Conservation (phyloP, 148 eudicot genomes). For the Fagopyrum tataricum region DNA sequence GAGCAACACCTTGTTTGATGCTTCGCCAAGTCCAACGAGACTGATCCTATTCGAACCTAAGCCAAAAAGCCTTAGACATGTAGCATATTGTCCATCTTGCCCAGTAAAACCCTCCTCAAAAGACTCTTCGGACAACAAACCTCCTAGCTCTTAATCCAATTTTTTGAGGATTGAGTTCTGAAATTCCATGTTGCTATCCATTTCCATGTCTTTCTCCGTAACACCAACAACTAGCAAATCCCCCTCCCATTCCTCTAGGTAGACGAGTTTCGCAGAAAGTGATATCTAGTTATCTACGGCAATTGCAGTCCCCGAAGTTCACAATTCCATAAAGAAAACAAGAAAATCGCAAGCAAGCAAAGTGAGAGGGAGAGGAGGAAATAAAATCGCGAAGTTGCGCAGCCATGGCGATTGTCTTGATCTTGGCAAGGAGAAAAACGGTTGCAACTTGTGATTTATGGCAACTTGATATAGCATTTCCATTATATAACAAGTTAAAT, state of each 20-base stretch:
- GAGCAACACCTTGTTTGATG: conserved; percentile 52
- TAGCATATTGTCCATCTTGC: conserved; percentile 67
- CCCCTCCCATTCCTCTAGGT: conserved; percentile 25
- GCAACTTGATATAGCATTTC: no score
- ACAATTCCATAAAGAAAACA: background rate
- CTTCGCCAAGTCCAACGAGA: conserved; percentile 80
- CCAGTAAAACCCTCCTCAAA: conserved; percentile 86
- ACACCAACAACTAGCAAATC: no score
- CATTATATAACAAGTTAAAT: no score
- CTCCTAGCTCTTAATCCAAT: no score
- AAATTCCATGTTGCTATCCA: no score
- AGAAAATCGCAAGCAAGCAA: background rate
- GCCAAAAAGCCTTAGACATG: conserved; percentile 73
- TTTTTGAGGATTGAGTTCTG: no score
- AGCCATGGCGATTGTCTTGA: conserved; percentile 42
- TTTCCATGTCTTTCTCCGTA: no score
- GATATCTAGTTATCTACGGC: conserved; percentile 53
- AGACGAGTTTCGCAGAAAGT: conserved; percentile 70
- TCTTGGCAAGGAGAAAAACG: conserved; percentile 14
- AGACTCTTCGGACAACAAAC: conserved; percentile 56
- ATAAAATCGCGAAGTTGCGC: conserved; percentile 21
- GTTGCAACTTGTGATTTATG: no score
- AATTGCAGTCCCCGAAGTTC: background rate
- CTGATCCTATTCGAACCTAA: conserved; percentile 75
- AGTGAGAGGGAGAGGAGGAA: conserved; percentile 6